Base-by-base conservation (phyloP, 352 stramenopile genomes). In the Thalassiosira hispida region DNA sequence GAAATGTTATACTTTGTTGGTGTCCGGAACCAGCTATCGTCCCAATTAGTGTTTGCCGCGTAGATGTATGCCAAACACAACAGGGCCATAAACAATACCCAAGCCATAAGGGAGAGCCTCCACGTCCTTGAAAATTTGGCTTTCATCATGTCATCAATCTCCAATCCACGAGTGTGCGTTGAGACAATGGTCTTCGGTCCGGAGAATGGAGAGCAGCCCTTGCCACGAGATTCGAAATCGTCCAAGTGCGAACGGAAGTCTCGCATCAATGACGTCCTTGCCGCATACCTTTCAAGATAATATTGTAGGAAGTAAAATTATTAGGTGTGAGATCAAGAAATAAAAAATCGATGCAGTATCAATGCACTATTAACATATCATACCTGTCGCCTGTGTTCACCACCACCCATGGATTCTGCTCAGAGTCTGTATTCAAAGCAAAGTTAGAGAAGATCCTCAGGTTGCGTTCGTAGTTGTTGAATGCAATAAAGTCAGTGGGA, bases 401-500 rank as follows among this genome's bases (percentile, higher is more conserved):
- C 0, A 89, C 78, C 29, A 86, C 55, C 85, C 87, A 93, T 62
- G 84, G 87, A 74, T 90, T 89, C 6, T 40, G 16, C 31, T 81
- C 40, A 12, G 66, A 62, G 69, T 92, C 80, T 14, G 87, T 93
- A 57, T 90, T 87, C 7, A 81, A 31, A 16, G 59, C 80, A 75
- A 91, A 80, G 22, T 87, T 84, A 9, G 63, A 77, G 59, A 93
- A 93, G 12, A 83, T 88, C n/a, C 70, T 31, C 14, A 93, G 53
- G 74, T 93, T 93, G 1, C 76, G 53, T 38, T 90, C 60, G 42
- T 93, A 93, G 18, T 83, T 78, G 64, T 93, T 93, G 59, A 93
- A 91, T 6, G 87, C 87, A 55, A 91, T 71, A 75, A 93, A 93
- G 62, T 93, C 87, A 1, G 87, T 91, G 16, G 87, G 87, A 81